These are phyloP conservation scores for Pyrenopolyporus hunteri DNA, from an alignment of 495 filamentous ascomycete species.

Conservation along the genomic window DNA sequence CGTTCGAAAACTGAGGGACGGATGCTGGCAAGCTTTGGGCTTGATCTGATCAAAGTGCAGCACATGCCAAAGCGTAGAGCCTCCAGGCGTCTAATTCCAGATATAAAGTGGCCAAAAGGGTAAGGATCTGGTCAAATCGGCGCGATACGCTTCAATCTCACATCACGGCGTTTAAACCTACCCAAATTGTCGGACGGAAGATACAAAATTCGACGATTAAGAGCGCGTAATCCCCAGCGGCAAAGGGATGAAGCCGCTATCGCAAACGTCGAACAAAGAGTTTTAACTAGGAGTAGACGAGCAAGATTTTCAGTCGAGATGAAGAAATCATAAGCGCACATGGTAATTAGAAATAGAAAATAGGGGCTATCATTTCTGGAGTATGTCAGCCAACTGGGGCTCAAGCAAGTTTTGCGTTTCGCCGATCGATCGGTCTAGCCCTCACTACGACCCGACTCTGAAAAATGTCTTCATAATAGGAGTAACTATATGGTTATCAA, in stretches of 20 bases:
- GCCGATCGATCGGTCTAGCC: conserved; percentile 2
- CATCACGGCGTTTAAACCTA: background rate
- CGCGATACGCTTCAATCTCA: conserved; percentile 10
- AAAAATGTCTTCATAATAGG: too few relatives aligned
- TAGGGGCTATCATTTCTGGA: background rate
- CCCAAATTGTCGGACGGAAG: background rate
- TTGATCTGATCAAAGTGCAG: background rate
- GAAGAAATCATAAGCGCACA: too few relatives aligned
- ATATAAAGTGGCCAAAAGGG: background rate
- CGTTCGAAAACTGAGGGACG: background rate
- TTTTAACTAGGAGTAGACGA: conserved; percentile 1
- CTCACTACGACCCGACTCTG: too few relatives aligned
- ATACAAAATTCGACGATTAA: background rate
- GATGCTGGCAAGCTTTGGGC: background rate
- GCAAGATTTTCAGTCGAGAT: too few relatives aligned
- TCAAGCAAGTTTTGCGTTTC: background rate
- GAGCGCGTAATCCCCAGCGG: background rate
- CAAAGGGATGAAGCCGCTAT: background rate
- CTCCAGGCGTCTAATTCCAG: background rate
- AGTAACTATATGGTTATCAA: too few relatives aligned
- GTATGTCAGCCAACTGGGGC: conserved; percentile 14
- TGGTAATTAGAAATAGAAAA: conserved; percentile 7
- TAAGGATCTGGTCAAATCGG: background rate
- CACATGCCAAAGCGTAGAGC: background rate
- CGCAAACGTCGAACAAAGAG: too few relatives aligned